These are phyloP conservation scores for Glycine latifolia DNA, from an alignment of 306 rosid genomes.

Conservation along the genomic window DNA sequence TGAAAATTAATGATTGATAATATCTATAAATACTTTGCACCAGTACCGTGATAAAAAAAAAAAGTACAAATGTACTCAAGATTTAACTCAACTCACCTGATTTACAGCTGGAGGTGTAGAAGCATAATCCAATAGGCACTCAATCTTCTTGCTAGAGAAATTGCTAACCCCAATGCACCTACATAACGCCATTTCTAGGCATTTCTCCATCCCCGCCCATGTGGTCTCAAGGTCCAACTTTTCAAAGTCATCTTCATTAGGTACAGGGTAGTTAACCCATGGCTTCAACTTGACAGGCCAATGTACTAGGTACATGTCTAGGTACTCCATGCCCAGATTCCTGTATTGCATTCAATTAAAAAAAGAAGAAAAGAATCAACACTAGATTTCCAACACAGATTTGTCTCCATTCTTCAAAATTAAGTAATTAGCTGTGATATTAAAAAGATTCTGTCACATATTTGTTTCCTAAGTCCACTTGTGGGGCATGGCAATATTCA, in stretches of 20 bases:
- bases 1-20: too few relatives aligned
- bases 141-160: slow-evolving; percentile 76
- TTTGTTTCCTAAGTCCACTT: slow-evolving; percentile 2
- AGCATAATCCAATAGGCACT: slow-evolving; percentile 67
- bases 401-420: slow-evolving; percentile 12
- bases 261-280: slow-evolving; percentile 75
- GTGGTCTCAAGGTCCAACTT: slow-evolving; percentile 69
- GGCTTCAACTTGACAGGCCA: slow-evolving; percentile 94
- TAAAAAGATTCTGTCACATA: slow-evolving; percentile 31
- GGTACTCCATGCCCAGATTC: slow-evolving; percentile 74
- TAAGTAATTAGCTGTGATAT: background rate
- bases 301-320: slow-evolving; percentile 94
- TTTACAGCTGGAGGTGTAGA: slow-evolving; percentile 77
- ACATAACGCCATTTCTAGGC: slow-evolving; percentile 80
- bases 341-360: slow-evolving; percentile 52
- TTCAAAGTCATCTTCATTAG: slow-evolving; percentile 83
- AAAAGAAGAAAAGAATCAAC: slow-evolving; percentile 14
- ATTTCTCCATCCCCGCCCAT: slow-evolving; percentile 89
- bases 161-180: slow-evolving; percentile 91
- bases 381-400: slow-evolving; percentile 19
- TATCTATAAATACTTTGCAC: too few relatives aligned
- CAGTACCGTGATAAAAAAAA: too few relatives aligned
- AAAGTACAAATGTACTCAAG: background rate
- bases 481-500: background rate
- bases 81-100: slow-evolving; percentile 56